phyloP scores from a whole-genome alignment of 1,284 basidiomycete species.

The Rhodotorula sp. region DNA sequence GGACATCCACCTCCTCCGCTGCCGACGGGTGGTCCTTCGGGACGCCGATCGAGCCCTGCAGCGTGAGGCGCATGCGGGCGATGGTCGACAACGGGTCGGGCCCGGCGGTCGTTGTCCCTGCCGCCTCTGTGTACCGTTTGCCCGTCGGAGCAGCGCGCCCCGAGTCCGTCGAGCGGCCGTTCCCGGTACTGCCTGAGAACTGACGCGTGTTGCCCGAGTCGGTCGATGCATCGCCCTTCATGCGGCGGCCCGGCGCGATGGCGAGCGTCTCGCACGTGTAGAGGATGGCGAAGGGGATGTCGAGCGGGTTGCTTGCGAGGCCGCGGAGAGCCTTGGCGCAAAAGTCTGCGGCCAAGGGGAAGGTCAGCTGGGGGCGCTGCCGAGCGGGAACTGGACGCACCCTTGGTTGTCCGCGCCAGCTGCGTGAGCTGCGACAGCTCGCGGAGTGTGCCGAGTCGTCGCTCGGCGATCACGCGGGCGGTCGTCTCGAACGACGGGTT shows the following conservation, averaged over 20 bases:
- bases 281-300: slow-evolving; percentile 39
- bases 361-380: no score
- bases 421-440: slow-evolving; percentile 38
- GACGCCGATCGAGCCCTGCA: slow-evolving; percentile 32
- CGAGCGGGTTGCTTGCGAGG: slow-evolving; percentile 35
- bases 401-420: slow-evolving; percentile 29
- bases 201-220: background rate
- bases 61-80: slow-evolving; percentile 3
- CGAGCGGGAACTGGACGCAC: background rate
- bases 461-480: slow-evolving; percentile 36
- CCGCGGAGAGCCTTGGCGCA: slow-evolving; percentile 22
- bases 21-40: slow-evolving; percentile 25
- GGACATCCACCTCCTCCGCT: slow-evolving; percentile 14
- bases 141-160: background rate
- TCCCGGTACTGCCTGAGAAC: no score
- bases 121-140: background rate
- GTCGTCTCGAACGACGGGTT: slow-evolving; percentile 40
- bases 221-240: background rate
- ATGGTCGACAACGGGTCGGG: background rate
- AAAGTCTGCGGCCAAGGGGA: slow-evolving; percentile 20
- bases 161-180: slow-evolving; percentile 3
- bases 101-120: background rate
- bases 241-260: slow-evolving; percentile 1
- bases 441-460: slow-evolving; percentile 37
- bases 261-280: slow-evolving; percentile 27